Conservation (phyloP, 2,329 filamentous ascomycete genomes). For the Sporothrix brasiliensis region DNA sequence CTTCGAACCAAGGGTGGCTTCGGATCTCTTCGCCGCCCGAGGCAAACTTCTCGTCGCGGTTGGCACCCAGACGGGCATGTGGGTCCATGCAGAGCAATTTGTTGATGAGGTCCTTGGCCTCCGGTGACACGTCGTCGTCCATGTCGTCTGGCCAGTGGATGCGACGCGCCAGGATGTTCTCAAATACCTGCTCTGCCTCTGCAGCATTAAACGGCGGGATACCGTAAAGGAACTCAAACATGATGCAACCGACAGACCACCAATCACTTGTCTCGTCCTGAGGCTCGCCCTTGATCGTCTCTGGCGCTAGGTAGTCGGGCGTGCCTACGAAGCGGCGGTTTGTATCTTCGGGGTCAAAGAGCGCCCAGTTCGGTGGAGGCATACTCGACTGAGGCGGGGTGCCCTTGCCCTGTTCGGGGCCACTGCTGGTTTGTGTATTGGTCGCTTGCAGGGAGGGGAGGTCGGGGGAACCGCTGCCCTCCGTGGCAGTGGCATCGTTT, state of each 20-base stretch:
- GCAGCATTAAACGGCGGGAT: constrained; percentile 90
- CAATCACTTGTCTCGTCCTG: constrained; percentile 99
- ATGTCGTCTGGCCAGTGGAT: constrained; percentile 85
- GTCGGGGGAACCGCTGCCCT: constrained; percentile 73
- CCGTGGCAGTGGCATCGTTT: constrained; percentile 73
- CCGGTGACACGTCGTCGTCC: constrained; percentile 76
- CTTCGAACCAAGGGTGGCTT: constrained; percentile 83
- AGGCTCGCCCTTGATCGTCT: constrained; percentile 91
- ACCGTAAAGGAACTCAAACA: constrained; percentile 95
- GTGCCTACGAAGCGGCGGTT: constrained; percentile 94
- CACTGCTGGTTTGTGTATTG: constrained; percentile 47
- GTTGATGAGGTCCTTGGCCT: constrained; percentile 94
- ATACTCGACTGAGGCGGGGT: constrained; percentile 68
- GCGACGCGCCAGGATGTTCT: constrained; percentile 86
- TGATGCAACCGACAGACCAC: constrained; percentile 99
- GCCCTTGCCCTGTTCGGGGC: constrained; percentile 50
- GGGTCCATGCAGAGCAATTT: constrained; percentile 85
- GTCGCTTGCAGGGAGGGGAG: constrained; percentile 65
- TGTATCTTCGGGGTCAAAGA: constrained; percentile 94
- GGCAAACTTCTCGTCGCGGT: constrained; percentile 76
- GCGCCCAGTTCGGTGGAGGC: constrained; percentile 84
- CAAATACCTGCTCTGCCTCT: constrained; percentile 91
- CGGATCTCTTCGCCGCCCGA: constrained; percentile 91
- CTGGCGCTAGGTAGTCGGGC: constrained; percentile 93
- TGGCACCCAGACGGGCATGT: constrained; percentile 78